Conservation (phyloP, 2,329 filamentous ascomycete genomes). For the Colletotrichum eleusines region DNA sequence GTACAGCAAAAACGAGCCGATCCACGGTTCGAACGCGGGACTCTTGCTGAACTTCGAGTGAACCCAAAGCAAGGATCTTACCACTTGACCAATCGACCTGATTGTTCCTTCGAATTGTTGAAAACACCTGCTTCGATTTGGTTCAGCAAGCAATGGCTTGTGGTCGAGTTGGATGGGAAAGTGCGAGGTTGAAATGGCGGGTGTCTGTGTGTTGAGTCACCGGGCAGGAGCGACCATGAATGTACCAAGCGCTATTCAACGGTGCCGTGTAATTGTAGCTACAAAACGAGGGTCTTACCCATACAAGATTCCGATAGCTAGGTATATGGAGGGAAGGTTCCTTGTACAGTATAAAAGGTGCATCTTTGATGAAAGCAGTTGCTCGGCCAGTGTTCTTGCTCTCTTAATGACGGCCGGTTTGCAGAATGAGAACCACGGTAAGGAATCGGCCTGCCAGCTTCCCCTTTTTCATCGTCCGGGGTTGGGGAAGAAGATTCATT, state of each 20-base stretch:
- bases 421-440: neutral
- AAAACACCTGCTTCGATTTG: neutral
- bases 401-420: neutral
- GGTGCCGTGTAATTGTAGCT: no score
- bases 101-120: neutral
- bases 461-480: neutral
- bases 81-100: constrained; percentile 30
- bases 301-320: no score
- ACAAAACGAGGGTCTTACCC: neutral
- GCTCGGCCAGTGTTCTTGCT: neutral
- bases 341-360: neutral
- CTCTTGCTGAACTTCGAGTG: constrained; percentile 22
- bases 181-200: neutral
- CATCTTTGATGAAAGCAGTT: neutral
- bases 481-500: no score
- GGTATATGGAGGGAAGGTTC: no score
- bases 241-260: neutral
- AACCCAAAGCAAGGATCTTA: constrained; percentile 37
- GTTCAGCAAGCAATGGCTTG: neutral
- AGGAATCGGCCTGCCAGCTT: neutral
- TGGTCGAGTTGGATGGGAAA: neutral
- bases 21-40: constrained; percentile 25
- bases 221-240: constrained; percentile 2
- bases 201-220: constrained; percentile 14
- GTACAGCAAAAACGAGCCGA: constrained; percentile 3